Conservation (phyloP, 805 yeast genomes). For the Lipomyces starkeyi region DNA sequence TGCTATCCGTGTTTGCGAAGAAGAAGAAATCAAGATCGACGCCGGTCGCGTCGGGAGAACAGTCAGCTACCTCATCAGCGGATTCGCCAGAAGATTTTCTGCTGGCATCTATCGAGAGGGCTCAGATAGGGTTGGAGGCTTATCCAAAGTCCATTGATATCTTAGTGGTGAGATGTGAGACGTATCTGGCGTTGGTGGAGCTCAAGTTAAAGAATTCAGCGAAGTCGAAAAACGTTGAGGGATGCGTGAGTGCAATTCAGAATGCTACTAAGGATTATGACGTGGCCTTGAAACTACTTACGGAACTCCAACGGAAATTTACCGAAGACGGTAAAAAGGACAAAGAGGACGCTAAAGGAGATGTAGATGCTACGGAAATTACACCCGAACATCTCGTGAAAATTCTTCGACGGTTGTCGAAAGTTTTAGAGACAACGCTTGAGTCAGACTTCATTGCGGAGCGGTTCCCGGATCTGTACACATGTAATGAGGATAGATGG, state of each 20-base stretch:
- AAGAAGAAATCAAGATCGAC: conserved; percentile 23
- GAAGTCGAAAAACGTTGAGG: conserved; percentile 48
- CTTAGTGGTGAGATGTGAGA: conserved; percentile 59
- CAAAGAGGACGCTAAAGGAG: neutral
- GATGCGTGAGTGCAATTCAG: conserved; percentile 45
- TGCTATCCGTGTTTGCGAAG: conserved; percentile 44
- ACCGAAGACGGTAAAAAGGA: neutral
- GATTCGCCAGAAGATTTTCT: conserved; percentile 62
- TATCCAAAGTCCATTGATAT: conserved; percentile 56
- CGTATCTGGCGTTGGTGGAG: conserved; percentile 53
- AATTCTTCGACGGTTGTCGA: conserved; percentile 20
- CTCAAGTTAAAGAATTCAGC: conserved; percentile 36
- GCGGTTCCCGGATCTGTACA: conserved; percentile 29
- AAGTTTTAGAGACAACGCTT: conserved; percentile 29
- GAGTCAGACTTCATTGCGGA: conserved; percentile 30
- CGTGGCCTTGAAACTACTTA: conserved; percentile 4
- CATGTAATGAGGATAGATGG: conserved; percentile 24
- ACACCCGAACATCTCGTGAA: neutral
- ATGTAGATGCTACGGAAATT: neutral
- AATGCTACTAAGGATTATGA: conserved; percentile 35
- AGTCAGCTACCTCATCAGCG: conserved; percentile 31
- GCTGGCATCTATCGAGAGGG: conserved; percentile 74
- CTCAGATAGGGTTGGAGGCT: conserved; percentile 60
- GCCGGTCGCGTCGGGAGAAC: conserved; percentile 30
- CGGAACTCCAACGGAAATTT: neutral